These are phyloP conservation scores for Wallacemonas sp. DNA, from an alignment of 208 protist species.

Conservation along the genomic window DNA sequence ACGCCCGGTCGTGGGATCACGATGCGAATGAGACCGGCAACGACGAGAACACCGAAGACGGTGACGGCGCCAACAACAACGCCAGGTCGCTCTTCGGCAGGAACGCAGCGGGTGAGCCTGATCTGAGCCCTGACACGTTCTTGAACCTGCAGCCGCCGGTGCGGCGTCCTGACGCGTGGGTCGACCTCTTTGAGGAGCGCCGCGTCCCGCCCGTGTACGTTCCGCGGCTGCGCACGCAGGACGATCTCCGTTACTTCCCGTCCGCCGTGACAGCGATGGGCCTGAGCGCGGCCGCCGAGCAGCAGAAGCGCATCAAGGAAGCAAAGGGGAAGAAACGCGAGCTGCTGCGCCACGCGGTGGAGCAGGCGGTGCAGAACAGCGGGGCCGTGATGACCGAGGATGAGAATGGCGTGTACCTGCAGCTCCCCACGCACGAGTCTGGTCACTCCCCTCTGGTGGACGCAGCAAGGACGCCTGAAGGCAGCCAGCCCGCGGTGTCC, in stretches of 20 bases:
- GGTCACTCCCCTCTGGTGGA: no score
- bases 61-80: not conserved
- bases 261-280: conserved; percentile 78
- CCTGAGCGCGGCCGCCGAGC: conserved; percentile 56
- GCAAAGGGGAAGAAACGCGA: conserved; percentile 42
- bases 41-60: not conserved
- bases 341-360: conserved; percentile 24
- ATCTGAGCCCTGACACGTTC: conserved; percentile 18
- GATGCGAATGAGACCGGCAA: not conserved
- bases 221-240: conserved; percentile 65
- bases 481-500: no score
- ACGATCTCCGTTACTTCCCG: conserved; percentile 89
- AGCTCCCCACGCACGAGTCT: not conserved
- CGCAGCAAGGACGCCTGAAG: no score
- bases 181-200: conserved; percentile 53
- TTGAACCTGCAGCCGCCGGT: conserved; percentile 6
- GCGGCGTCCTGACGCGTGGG: conserved; percentile 65
- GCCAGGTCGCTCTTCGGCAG: not conserved
- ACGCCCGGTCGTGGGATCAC: not conserved
- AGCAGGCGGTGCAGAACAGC: conserved; percentile 27
- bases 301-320: conserved; percentile 61
- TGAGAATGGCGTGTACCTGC: conserved; percentile 10
- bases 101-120: conserved; percentile 1
- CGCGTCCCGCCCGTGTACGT: conserved; percentile 58
- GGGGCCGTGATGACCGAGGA: conserved; percentile 10